Evolutionary conservation across 768 basidiomycete species (phyloP), one percentile per base, ranked within the genome.

Genomic region (Coprinopsis sp.): DNA sequence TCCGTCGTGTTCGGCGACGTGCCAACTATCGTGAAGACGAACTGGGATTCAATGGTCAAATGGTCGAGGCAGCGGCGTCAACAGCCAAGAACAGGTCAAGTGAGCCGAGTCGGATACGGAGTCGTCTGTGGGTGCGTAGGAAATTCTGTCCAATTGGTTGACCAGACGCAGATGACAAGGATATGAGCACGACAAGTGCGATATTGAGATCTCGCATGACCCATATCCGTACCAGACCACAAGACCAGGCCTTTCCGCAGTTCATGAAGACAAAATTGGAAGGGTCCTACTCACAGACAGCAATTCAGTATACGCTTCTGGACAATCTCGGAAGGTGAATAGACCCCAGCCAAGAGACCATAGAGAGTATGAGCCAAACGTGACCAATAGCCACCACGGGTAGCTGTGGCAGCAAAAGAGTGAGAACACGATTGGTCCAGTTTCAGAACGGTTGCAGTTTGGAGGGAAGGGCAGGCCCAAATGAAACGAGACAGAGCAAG

Each of bases 331-430:
- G 55, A 88, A 84, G 2, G 81, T 81, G 53, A 80, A 75, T 33
- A 90, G 58, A 2, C 87, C 88, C 74, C 79, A 78, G 8, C 89
- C 87, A 16, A 91, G 77, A 8, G 82, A 84, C 67, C 79, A 80
- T 10, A 91, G 74, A 14, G 84, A 84, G 60, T 87, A 91, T 1
- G 87, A 80, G 11, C 89, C 89, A 52, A 88, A 88, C 1, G 82
- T 70, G 2, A 91, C 82, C 11, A 91, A 74, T 7, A 87, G 57
- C 87, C 87, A 90, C 83, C 84, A 91, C 2, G n/a, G 88, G 87
- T 24, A 90, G 62, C 88, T 89, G 46, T n/a, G 37, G 21, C 21
- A 11, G 42, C 38, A n/a, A 18, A 47, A 22, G 14, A 29, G 4
- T 21, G n/a, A 36, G 27, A 30, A 22, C 11, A 18, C 19, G 22